These are phyloP conservation scores for Metarhizium brunneum DNA, from an alignment of 2,329 filamentous ascomycete species.

Conservation along the genomic window DNA sequence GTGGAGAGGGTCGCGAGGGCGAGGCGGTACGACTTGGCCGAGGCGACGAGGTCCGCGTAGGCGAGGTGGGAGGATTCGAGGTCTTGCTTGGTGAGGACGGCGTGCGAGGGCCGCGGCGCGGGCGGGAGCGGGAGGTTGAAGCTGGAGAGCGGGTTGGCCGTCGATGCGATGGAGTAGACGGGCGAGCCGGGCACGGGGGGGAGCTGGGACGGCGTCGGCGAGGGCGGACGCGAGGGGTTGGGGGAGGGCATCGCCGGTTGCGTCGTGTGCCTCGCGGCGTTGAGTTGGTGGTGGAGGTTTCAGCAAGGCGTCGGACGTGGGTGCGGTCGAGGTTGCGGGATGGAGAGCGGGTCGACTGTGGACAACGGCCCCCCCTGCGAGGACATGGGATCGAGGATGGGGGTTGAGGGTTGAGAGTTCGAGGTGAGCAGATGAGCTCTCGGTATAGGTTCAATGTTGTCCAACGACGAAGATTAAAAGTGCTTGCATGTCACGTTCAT, in stretches of 20 bases:
- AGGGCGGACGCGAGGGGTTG: conserved; percentile 27
- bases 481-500: not conserved
- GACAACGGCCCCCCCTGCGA: not conserved
- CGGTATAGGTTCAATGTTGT: not conserved
- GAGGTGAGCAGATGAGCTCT: not conserved
- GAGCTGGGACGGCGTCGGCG: conserved; percentile 46
- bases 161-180: conserved; percentile 54
- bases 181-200: conserved; percentile 54
- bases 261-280: conserved; percentile 3
- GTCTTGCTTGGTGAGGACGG: conserved; percentile 54
- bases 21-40: conserved; percentile 54
- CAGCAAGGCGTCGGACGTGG: too few relatives aligned
- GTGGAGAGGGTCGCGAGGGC: conserved; percentile 52
- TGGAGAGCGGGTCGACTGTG: not conserved
- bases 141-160: conserved; percentile 48
- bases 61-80: conserved; percentile 53
- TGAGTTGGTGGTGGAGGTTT: not conserved
- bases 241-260: conserved; percentile 22
- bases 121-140: conserved; percentile 54
- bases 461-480: not conserved
- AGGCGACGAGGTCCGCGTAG: conserved; percentile 51
- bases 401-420: not conserved
- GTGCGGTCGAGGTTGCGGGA: too few relatives aligned
- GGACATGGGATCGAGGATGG: not conserved
- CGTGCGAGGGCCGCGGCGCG: conserved; percentile 45